These are phyloP conservation scores for Suillus subalutaceus DNA, from an alignment of 768 basidiomycete genomes.

Conservation along the genomic window DNA sequence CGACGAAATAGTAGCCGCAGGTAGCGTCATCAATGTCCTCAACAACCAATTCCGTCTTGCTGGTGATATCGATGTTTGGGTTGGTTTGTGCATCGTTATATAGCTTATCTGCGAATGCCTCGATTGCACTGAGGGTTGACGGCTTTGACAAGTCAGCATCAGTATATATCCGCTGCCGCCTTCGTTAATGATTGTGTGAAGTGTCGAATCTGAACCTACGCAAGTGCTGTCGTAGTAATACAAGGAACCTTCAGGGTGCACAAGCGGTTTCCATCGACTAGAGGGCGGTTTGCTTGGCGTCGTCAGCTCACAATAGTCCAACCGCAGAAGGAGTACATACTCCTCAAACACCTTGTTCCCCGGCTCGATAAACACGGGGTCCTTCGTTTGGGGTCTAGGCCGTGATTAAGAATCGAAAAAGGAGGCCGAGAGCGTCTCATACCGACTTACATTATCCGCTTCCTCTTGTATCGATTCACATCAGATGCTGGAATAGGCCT, in stretches of 20 bases:
- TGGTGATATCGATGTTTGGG: slow-evolving; percentile 28
- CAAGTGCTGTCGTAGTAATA: slow-evolving; percentile 50
- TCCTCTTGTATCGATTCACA: slow-evolving; percentile 9
- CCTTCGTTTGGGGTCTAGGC: not conserved
- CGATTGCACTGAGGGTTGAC: slow-evolving; percentile 30
- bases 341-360: slow-evolving; percentile 10
- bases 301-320: not conserved
- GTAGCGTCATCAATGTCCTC: slow-evolving; percentile 21
- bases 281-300: slow-evolving; percentile 7
- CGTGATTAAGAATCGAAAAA: not conserved
- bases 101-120: slow-evolving; percentile 22
- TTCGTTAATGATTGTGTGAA: not conserved
- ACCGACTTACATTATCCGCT: slow-evolving; percentile 2
- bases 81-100: slow-evolving; percentile 20
- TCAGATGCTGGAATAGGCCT: not conserved
- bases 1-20: slow-evolving; percentile 47
- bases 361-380: not conserved
- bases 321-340: not conserved
- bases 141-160: slow-evolving; percentile 49
- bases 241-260: slow-evolving; percentile 57
- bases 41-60: slow-evolving; percentile 39
- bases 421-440: not conserved
- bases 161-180: slow-evolving; percentile 45
- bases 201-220: slow-evolving; percentile 26
- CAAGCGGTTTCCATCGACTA: slow-evolving; percentile 43